Conservation (phyloP, 2,329 filamentous ascomycete species). For the Grosmannia serpens region DNA sequence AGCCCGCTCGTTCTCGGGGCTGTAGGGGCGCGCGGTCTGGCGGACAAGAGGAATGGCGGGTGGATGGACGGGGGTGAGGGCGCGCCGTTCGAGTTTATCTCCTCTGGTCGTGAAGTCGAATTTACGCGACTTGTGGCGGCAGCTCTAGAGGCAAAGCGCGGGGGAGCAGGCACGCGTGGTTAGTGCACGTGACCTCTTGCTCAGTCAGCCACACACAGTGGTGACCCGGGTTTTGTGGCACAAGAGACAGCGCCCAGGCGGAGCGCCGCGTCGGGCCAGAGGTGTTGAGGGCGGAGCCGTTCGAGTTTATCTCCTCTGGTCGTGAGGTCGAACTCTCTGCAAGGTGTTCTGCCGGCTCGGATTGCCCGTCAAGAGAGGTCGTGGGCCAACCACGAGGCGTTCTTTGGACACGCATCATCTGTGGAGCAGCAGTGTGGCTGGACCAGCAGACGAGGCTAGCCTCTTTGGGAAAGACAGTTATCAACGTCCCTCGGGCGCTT, state of each 20-base stretch:
- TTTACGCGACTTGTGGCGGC: slow-evolving; percentile 2
- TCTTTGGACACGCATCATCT: slow-evolving; percentile 7
- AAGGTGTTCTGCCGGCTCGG: not conserved
- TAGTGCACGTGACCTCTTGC: not conserved
- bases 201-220: too few species aligned
- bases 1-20: not conserved
- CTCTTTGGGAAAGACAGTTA: not conserved
- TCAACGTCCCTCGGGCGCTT: slow-evolving; percentile 1
- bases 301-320: not conserved
- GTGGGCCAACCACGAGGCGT: slow-evolving; percentile 10
- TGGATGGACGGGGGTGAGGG: not conserved
- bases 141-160: not conserved
- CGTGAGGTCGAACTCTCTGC: not conserved
- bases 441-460: slow-evolving; percentile 2
- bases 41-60: not conserved
- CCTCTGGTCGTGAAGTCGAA: not conserved
- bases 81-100: not conserved
- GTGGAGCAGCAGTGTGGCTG: slow-evolving; percentile 7
- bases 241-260: too few species aligned
- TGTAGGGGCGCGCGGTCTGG: not conserved
- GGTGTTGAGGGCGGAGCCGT: not conserved
- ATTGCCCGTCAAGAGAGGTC: not conserved
- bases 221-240: too few species aligned
- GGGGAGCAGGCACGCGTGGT: not conserved
- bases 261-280: too few species aligned